A percentile compares a stretch with the other conserved stretches of the same genome.
Conservation (phyloP, 371 early-diverging fungal genomes). For the Mucor piriformis region DNA sequence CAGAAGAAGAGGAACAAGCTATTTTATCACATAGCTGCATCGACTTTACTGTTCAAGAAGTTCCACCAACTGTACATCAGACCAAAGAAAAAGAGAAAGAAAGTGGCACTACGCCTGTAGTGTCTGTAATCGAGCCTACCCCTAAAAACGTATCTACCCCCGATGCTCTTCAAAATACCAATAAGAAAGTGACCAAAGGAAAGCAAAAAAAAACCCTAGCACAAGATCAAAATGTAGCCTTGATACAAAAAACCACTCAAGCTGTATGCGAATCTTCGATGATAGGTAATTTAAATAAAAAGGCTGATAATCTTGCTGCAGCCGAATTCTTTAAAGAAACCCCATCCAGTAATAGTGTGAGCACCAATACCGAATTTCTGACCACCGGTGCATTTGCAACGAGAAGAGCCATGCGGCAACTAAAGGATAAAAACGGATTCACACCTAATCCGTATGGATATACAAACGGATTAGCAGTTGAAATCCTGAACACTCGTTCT, state of each 20-base stretch:
- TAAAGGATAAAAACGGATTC: conserved; percentile 49
- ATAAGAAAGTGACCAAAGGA: too few species aligned
- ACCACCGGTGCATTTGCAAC: conserved; percentile 57
- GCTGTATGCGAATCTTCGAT: too few species aligned
- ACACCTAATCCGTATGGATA: conserved; percentile 52
- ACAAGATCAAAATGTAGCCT: too few species aligned
- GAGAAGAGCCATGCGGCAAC: conserved; percentile 43
- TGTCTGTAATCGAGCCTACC: too few species aligned
- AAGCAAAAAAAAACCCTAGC: too few species aligned
- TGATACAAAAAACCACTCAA: too few species aligned
- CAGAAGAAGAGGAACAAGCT: conserved; percentile 30
- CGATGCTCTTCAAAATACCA: too few species aligned
- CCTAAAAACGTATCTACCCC: too few species aligned
- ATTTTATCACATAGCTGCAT: neutral
- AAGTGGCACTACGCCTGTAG: too few species aligned
- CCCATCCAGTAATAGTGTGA: neutral
- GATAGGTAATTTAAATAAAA: too few species aligned
- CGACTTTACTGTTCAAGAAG: conserved; percentile 11
- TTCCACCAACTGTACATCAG: neutral
- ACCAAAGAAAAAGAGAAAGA: neutral
- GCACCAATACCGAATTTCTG: conserved; percentile 8
- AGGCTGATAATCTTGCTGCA: neutral
- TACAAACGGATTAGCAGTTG: conserved; percentile 33
- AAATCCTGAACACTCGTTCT: conserved; percentile 39
- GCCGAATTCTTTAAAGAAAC: neutral